Evolutionary conservation across 2,329 filamentous ascomycete genomes (phyloP).

Genomic region (Pseudomassariella vexata): DNA sequence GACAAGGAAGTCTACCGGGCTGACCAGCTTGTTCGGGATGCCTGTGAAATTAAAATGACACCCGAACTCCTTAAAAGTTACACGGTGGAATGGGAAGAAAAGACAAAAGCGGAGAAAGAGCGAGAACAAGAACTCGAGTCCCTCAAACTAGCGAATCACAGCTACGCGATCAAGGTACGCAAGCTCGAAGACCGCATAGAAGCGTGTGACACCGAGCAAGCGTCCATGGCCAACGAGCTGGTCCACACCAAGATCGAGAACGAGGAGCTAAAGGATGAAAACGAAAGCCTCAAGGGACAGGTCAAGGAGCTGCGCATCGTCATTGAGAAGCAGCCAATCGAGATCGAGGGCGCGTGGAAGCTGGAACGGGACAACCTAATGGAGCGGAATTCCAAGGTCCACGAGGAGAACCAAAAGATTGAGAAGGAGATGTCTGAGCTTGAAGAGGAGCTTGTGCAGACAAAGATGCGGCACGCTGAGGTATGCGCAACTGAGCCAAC

Average conservation of each 20-base stretch:
- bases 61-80: conserved; percentile 78
- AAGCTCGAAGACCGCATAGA: conserved; percentile 83
- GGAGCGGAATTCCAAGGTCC: conserved; percentile 86
- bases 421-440: conserved; percentile 89
- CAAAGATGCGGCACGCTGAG: conserved; percentile 94
- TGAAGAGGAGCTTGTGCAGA: conserved; percentile 85
- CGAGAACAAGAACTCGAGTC: conserved; percentile 75
- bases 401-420: conserved; percentile 82
- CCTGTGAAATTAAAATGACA: conserved; percentile 80
- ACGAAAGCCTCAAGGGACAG: conserved; percentile 80
- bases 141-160: conserved; percentile 60
- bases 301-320: conserved; percentile 79
- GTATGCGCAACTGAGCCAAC: conserved; percentile 47
- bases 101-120: conserved; percentile 74
- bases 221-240: conserved; percentile 83
- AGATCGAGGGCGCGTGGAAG: conserved; percentile 77
- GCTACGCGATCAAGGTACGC: conserved; percentile 70
- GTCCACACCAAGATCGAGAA: conserved; percentile 93
- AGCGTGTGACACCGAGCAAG: conserved; percentile 83
- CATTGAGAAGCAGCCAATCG: conserved; percentile 82
- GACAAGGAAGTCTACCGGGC: conserved; percentile 96
- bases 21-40: conserved; percentile 88
- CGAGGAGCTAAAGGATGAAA: conserved; percentile 80
- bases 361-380: conserved; percentile 87
- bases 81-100: conserved; percentile 86